Conservation (phyloP, 2,329 filamentous ascomycete genomes). For the Bipolaris zeicola region DNA sequence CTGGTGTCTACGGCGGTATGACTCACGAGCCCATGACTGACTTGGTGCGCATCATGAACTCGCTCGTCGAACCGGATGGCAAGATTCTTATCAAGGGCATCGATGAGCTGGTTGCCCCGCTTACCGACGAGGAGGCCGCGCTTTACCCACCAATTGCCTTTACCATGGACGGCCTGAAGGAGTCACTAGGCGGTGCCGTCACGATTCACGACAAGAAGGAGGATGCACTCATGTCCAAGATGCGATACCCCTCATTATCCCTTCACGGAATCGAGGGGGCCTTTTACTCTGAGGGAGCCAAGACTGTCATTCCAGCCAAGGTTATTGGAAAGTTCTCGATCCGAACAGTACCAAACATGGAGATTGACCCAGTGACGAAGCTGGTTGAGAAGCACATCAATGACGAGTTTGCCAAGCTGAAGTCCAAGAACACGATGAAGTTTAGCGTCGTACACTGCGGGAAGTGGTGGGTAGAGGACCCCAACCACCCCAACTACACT, state of each 20-base stretch:
- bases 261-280: conserved; percentile 95
- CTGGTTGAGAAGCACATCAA: conserved; percentile 83
- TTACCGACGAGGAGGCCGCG: conserved; percentile 82
- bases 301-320: conserved; percentile 98
- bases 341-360: conserved; percentile 96
- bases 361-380: conserved; percentile 85
- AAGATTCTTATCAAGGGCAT: conserved; percentile 95
- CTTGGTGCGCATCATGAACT: conserved; percentile 78
- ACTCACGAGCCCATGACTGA: conserved; percentile 99
- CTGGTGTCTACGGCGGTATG: conserved; percentile 94
- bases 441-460: conserved; percentile 84
- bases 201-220: conserved; percentile 89
- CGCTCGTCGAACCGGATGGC: conserved; percentile 85
- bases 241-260: conserved; percentile 92
- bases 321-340: conserved; percentile 99
- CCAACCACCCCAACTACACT: conserved; percentile 98
- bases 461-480: conserved; percentile 98
- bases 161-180: conserved; percentile 93
- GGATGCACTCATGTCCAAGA: conserved; percentile 89
- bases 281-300: conserved; percentile 89
- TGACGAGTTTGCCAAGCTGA: conserved; percentile 81
- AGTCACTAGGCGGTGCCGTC: conserved; percentile 87
- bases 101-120: conserved; percentile 86
- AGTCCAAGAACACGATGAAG: conserved; percentile 89
- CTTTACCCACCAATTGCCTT: conserved; percentile 93